Conservation (phyloP, 1,284 basidiomycete genomes). For the Boletellus sp. region DNA sequence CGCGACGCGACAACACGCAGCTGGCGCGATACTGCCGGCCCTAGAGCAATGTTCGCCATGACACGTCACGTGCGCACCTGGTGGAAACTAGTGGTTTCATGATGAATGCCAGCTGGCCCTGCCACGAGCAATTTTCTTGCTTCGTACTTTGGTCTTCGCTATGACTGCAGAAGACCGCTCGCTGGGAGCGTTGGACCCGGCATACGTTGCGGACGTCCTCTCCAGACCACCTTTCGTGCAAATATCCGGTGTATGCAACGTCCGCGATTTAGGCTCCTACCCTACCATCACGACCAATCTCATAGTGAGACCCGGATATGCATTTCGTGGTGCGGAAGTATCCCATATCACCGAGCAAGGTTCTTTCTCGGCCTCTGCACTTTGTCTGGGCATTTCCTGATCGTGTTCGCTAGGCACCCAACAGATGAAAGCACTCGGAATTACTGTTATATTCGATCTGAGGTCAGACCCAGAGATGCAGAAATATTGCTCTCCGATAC, state of each 20-base stretch:
- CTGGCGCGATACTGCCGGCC: slow-evolving; percentile 44
- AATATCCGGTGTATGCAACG: slow-evolving; percentile 66
- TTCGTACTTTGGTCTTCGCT: not conserved
- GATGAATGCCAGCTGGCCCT: not conserved
- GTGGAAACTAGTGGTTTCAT: not conserved
- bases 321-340: slow-evolving; percentile 67
- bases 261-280: slow-evolving; percentile 66
- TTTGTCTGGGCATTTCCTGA: slow-evolving; percentile 1
- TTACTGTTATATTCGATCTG: slow-evolving; percentile 66
- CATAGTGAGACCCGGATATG: slow-evolving; percentile 51
- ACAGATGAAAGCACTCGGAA: slow-evolving; percentile 55
- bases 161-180: slow-evolving; percentile 32
- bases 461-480: slow-evolving; percentile 73
- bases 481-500: slow-evolving; percentile 64
- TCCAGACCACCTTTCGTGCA: slow-evolving; percentile 64
- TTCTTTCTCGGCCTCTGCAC: slow-evolving; percentile 31
- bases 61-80: slow-evolving; percentile 18
- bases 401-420: slow-evolving; percentile 44
- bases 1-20: slow-evolving; percentile 24
- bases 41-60: slow-evolving; percentile 31
- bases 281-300: slow-evolving; percentile 44
- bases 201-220: slow-evolving; percentile 56
- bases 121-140: not conserved
- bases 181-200: slow-evolving; percentile 61
- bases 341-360: slow-evolving; percentile 65